Percentiles rank a stretch among this genome's conserved stretches.
Evolutionary conservation across 768 basidiomycete species (phyloP).

Genomic region (Gymnopilus dilepis): DNA sequence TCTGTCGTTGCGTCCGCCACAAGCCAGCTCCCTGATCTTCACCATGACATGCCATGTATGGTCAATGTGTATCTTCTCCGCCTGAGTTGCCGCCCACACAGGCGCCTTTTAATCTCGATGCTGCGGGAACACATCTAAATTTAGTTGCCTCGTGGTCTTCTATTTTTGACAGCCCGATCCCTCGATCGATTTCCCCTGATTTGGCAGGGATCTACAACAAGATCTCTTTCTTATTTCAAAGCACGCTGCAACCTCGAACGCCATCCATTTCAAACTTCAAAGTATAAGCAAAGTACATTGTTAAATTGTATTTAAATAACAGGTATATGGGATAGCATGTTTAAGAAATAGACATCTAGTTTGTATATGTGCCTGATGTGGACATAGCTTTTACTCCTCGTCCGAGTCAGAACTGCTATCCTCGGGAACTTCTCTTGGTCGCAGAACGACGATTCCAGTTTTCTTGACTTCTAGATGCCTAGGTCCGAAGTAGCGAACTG

Average conservation of each 20-base stretch:
- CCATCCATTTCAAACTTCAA: background rate
- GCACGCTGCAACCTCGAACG: background rate
- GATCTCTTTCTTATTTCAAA: slow-evolving; percentile 23
- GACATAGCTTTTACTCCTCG: slow-evolving; percentile 35
- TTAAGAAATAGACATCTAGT: slow-evolving; percentile 11
- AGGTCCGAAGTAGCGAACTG: slow-evolving; percentile 69
- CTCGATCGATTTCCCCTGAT: slow-evolving; percentile 27
- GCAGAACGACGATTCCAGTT: slow-evolving; percentile 50
- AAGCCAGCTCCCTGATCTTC: background rate
- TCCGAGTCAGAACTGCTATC: slow-evolving; percentile 41
- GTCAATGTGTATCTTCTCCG: slow-evolving; percentile 9
- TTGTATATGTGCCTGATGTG: slow-evolving; percentile 11
- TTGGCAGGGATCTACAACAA: slow-evolving; percentile 28
- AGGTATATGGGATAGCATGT: background rate
- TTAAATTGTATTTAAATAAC: background rate
- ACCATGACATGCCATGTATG: background rate
- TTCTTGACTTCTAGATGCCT: slow-evolving; percentile 55
- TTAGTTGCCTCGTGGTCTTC: slow-evolving; percentile 23
- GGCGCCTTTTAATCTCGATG: slow-evolving; percentile 7
- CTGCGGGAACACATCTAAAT: slow-evolving; percentile 19
- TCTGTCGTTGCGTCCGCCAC: slow-evolving; percentile 7
- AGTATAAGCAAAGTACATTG: slow-evolving; percentile 1
- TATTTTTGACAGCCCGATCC: slow-evolving; percentile 20
- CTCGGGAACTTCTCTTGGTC: slow-evolving; percentile 42
- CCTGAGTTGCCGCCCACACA: slow-evolving; percentile 13